Conservation (phyloP, 2,329 filamentous ascomycete species). For the Ascochyta rabiei region DNA sequence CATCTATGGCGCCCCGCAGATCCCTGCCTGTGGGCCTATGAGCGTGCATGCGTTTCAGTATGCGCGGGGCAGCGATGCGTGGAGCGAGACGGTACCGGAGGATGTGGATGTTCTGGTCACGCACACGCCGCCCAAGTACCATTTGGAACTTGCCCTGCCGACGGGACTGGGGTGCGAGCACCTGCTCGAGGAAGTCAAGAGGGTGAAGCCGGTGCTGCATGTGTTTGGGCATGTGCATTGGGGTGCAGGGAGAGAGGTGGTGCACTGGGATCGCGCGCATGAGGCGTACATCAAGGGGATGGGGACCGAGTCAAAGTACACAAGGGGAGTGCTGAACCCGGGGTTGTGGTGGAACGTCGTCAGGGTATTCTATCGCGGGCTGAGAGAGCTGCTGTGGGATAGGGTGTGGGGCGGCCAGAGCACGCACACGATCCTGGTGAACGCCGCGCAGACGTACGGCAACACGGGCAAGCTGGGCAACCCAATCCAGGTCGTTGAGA, state of each 20-base stretch:
- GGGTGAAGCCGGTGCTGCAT: slow-evolving; percentile 75
- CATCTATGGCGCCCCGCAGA: slow-evolving; percentile 81
- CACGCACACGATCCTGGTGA: slow-evolving; percentile 62
- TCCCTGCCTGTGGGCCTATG: slow-evolving; percentile 73
- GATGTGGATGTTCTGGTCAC: slow-evolving; percentile 81
- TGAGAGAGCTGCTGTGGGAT: slow-evolving; percentile 65
- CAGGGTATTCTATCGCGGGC: slow-evolving; percentile 58
- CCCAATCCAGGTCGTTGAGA: slow-evolving; percentile 50
- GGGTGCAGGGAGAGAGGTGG: slow-evolving; percentile 70
- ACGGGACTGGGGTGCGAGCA: slow-evolving; percentile 71
- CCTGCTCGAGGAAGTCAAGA: slow-evolving; percentile 74
- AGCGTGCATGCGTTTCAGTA: slow-evolving; percentile 81
- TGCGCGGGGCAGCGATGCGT: slow-evolving; percentile 67
- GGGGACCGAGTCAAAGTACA: slow-evolving; percentile 47
- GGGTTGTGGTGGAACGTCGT: slow-evolving; percentile 59
- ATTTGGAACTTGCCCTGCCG: slow-evolving; percentile 66
- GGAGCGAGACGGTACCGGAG: slow-evolving; percentile 71
- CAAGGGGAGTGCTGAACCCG: slow-evolving; percentile 47
- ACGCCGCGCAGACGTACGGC: slow-evolving; percentile 62
- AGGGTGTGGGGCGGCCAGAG: slow-evolving; percentile 62
- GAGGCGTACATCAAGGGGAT: slow-evolving; percentile 71
- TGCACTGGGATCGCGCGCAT: slow-evolving; percentile 79
- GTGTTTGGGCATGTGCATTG: slow-evolving; percentile 87
- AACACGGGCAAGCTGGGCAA: slow-evolving; percentile 58
- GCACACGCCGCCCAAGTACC: slow-evolving; percentile 77